Conservation (phyloP, 169 alveolate genomes). For the Cryptosporidium baileyi region DNA sequence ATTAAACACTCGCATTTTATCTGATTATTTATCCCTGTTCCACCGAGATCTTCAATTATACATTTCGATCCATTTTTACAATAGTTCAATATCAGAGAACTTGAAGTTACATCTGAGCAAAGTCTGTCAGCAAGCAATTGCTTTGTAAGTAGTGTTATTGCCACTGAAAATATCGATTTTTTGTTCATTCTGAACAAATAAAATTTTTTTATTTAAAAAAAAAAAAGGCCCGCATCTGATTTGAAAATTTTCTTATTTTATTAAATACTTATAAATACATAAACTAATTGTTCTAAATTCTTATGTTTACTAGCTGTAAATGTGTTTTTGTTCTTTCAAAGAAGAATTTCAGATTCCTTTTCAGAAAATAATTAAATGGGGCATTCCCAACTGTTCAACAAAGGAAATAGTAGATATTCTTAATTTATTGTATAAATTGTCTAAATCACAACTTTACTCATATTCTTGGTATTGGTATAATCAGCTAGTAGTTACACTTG, state of each 20-base stretch:
- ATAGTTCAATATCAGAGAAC: background rate
- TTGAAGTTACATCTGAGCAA: slow-evolving; percentile 11
- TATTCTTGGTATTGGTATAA: slow-evolving; percentile 69
- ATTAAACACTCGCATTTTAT: slow-evolving; percentile 6
- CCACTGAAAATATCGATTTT: too few relatives aligned
- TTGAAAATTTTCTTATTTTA: too few relatives aligned
- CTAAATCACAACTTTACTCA: slow-evolving; percentile 48
- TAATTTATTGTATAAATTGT: slow-evolving; percentile 4
- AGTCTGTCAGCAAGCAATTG: too few relatives aligned
- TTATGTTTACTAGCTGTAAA: background rate
- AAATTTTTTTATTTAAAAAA: too few relatives aligned
- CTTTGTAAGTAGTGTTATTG: too few relatives aligned
- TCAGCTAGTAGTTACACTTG: slow-evolving; percentile 19
- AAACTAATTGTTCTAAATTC: too few relatives aligned
- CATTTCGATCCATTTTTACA: slow-evolving; percentile 55
- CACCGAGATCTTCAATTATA: slow-evolving; percentile 31
- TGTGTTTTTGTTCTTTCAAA: background rate
- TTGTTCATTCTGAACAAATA: too few relatives aligned
- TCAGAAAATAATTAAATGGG: slow-evolving; percentile 27
- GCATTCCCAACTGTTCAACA: background rate
- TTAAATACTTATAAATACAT: too few relatives aligned
- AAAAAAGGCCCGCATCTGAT: too few relatives aligned
- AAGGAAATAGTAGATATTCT: background rate
- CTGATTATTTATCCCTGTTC: slow-evolving; percentile 12
- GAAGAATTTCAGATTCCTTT: background rate